Evolutionary conservation across 2,329 filamentous ascomycete species (phyloP), one percentile per base, ranked within the genome.

Genomic region (Cladosporium oxysporum): DNA sequence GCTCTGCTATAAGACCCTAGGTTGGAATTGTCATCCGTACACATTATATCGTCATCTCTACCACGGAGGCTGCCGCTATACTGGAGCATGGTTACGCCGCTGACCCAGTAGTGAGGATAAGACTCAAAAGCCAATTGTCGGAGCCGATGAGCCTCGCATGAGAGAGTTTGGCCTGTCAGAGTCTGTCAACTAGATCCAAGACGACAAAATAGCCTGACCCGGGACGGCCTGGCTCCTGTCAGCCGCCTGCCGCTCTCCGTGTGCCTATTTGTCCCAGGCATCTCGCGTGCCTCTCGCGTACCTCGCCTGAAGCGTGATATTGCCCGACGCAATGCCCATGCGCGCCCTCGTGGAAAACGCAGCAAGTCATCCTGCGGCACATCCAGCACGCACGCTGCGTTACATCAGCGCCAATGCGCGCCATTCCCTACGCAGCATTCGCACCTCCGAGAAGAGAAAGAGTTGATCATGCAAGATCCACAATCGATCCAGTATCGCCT

Each of bases 71-170:
- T 41, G 23, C 58, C 58, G 58, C 21, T 21, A 31, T 33, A 23
- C 52, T 55, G 52, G 52, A 55, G 50, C 33, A 14, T 55, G 52
- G 31, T 33, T 55, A 33, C 55, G 55, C 33, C 33, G 29, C 31
- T 26, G 58, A 60, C 58, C 58, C 58, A 49, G 58, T n/a, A 49
- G 58, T 44, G 58, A 60, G 58, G 58, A 49, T 60, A 26, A 47
- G 58, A 31, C 41, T 21, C 33, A 16, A 62, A 52, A 35, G 29
- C 55, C 29, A 58, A 41, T 23, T 26, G 7, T 16, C 55, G 55
- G 14, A 23, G 55, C 33, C 55, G 55, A 26, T 33, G 55, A 58
- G 55, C 52, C 52, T 55, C 52, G 52, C 52, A 21, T 29, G 10
- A 55, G 28, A 58, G 29, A 57, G n/a, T 58, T 28, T 11, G 23